Evolutionary conservation across 108 stramenopile species (phyloP).

Genomic region (Skeletonema menzelii): DNA sequence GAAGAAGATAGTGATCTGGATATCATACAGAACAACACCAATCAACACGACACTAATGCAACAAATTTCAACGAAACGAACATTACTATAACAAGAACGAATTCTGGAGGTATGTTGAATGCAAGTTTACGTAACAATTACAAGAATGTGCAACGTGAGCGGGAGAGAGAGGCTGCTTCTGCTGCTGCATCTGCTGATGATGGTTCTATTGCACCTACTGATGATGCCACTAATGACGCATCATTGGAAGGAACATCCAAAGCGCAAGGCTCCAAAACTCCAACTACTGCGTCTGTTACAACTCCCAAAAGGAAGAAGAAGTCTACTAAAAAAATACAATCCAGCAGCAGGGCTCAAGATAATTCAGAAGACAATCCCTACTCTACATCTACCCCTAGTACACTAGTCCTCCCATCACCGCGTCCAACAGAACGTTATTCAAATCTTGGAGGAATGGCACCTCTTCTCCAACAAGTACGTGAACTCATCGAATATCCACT

Average conservation of each 20-base stretch:
- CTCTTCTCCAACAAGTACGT: slow-evolving; percentile 70
- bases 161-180: slow-evolving; percentile 13
- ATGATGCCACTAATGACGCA: slow-evolving; percentile 6
- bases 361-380: slow-evolving; percentile 10
- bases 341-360: background rate
- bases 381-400: background rate
- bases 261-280: background rate
- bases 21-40: slow-evolving; percentile 32
- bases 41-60: slow-evolving; percentile 42
- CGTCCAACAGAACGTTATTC: slow-evolving; percentile 83
- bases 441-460: slow-evolving; percentile 82
- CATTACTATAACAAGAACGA: background rate
- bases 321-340: background rate
- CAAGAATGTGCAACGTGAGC: slow-evolving; percentile 55
- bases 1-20: background rate
- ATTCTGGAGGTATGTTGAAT: slow-evolving; percentile 61
- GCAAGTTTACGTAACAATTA: slow-evolving; percentile 67
- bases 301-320: slow-evolving; percentile 45
- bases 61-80: slow-evolving; percentile 7
- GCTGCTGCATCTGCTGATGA: slow-evolving; percentile 8
- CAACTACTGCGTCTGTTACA: background rate
- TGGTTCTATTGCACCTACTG: slow-evolving; percentile 4
- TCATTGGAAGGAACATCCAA: background rate
- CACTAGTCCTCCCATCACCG: slow-evolving; percentile 55
- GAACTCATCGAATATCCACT: slow-evolving; percentile 93